phyloP scores from a whole-genome alignment of 805 yeast genomes.

The Ogataea parapolymorpha region DNA sequence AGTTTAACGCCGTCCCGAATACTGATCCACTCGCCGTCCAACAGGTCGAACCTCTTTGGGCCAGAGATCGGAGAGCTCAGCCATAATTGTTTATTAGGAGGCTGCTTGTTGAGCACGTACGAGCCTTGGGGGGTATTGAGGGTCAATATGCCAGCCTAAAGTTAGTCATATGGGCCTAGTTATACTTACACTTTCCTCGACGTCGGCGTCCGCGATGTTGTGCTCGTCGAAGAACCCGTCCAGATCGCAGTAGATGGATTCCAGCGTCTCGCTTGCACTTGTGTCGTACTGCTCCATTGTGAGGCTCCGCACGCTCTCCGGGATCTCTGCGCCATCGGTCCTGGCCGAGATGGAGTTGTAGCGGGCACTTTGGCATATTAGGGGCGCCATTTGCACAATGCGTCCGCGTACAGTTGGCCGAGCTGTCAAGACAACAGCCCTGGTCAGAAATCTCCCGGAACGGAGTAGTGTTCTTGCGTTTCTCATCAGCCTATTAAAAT shows the following conservation, averaged over 20 bases:
- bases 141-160: constrained; percentile 68
- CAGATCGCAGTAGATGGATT: constrained; percentile 58
- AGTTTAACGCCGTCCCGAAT: constrained; percentile 58
- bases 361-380: constrained; percentile 2
- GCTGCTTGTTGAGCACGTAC: constrained; percentile 93
- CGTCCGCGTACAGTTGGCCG: not conserved
- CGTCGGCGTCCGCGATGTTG: constrained; percentile 50
- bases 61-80: constrained; percentile 90
- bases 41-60: constrained; percentile 79
- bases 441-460: not conserved
- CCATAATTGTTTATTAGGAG: constrained; percentile 98
- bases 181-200: constrained; percentile 56
- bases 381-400: not conserved
- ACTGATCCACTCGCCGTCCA: constrained; percentile 75
- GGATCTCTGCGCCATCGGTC: constrained; percentile 56
- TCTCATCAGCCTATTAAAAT: constrained; percentile 3
- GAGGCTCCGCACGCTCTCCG: constrained; percentile 48
- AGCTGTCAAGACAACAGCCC: not conserved
- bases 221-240: constrained; percentile 61
- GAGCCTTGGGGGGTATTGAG: constrained; percentile 72
- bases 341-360: constrained; percentile 28
- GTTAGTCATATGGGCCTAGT: constrained; percentile 2
- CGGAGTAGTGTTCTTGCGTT: not conserved
- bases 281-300: constrained; percentile 56
- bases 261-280: constrained; percentile 66